Evolutionary conservation across 805 yeast species (phyloP), one percentile per base, ranked within the genome.

Genomic region (Candida cerambycidarum): DNA sequence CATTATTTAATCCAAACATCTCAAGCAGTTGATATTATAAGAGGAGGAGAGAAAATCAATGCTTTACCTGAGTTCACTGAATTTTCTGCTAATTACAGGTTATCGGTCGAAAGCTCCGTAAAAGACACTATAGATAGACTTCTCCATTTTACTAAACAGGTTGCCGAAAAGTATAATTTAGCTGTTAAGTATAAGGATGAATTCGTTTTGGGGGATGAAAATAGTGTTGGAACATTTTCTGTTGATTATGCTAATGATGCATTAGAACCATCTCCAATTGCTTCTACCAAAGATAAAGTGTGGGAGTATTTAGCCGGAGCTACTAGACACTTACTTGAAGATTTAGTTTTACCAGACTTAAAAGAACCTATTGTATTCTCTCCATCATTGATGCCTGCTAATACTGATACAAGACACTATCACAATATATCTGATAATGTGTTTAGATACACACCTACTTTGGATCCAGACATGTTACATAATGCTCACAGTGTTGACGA

Each of bases 231-330:
- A 2, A 34, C 41, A 10, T 57, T 61, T 18, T 16, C 13, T 8
- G 43, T 53, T 17, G 38, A 45, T 17, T 53, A 56, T 21, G 39
- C 23, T 15, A 32, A 44, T 13, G 40, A 48, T 16, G 44, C 56
- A 3, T 53, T 76, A 21, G 71, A 65, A 19, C 71, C 76, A n/a
- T 74, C 80, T 0, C 78, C 78, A 3, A 56, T 63, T 6, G 59
- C 78, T 3, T 78, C 80, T 7, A 47, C 56, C 7, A 48, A 65
- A 24, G 73, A 69, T 29, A 65, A 62, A 1, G 61, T 69, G 11
- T 84, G 87, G 86, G 64, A 67, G 11, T 52, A 65, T 23, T 71
- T 85, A 42, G 75, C 84, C 0, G 92, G 92, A 10, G 72, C 83
- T 13, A 66, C 82, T 28, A 75, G 82, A 48, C 75, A 78, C 45